Evolutionary conservation across 495 filamentous ascomycete genomes (phyloP), one percentile per base, ranked within the genome.

Genomic region (Penicillium lividum): DNA sequence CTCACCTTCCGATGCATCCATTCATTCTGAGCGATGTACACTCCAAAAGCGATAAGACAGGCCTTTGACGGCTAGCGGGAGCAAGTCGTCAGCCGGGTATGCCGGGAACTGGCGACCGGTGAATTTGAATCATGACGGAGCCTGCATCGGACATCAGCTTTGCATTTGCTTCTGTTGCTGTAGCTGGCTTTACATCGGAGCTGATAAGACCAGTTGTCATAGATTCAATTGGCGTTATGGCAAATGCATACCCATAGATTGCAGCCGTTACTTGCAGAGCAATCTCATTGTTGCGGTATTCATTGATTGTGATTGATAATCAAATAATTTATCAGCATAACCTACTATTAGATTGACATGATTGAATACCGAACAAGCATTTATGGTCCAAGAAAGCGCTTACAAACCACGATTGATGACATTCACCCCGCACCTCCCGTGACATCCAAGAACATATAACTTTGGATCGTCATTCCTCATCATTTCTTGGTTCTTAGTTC

Each of bases 1-100:
- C 62, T 66, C 28, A 71, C 31, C 3, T 67, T 71, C 0, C 68
- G 67, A 40, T 69, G 68, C 61, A 71, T 67, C 66, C 63, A 68
- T 16, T 63, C 66, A 25, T 46, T 18, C 7, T 68, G 58, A 9
- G 61, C 52, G 18, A 66, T 63, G 9, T 63, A 66, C 4, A 68
- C 53, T 58, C 5, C 66, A 25, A 9, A 70, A 55, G 27, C 70
- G 68, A 56, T 54, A 60, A 22, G 66, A 68, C 1, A 66, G 62
- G 1, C 66, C 68, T 46, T 70, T 70, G 1, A 1, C 22, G 22
- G 22, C 13, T 6, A 68, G 53, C 7, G 52, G 30, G 11, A 55
- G 65, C 57, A 60, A 59, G 47, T 69, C 68, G 30, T 69, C 65
- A 3, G 52, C 67, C 5, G 65, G 67, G 42, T 65, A 69, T 4